A percentile compares a stretch with the other conserved stretches of the same genome.
These are phyloP conservation scores for Paspalum vaginatum DNA, from an alignment of 176 grass and related monocot genomes.

Conservation along the genomic window DNA sequence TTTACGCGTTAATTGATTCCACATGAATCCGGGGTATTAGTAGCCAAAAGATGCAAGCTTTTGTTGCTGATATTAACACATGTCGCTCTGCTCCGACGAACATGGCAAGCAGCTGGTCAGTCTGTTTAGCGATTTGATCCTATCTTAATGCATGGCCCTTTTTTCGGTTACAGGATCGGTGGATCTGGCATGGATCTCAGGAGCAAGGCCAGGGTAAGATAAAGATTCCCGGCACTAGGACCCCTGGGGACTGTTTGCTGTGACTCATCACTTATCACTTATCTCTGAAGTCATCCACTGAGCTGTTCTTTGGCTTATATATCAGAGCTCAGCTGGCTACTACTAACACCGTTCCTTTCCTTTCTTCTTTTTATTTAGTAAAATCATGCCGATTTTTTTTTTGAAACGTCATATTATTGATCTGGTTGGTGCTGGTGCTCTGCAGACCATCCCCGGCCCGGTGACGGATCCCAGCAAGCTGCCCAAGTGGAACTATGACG, in stretches of 20 bases:
- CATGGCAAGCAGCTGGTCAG: background rate
- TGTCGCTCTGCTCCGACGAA: constrained; percentile 1
- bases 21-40: background rate
- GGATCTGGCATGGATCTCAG: constrained; percentile 98
- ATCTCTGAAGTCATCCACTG: constrained; percentile 38
- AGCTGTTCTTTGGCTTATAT: constrained; percentile 41
- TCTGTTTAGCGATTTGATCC: constrained; percentile 4
- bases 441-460: constrained; percentile 72
- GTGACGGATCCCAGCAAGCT: constrained; percentile 82
- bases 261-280: constrained; percentile 30
- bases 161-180: constrained; percentile 74
- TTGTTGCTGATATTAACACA: background rate
- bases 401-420: background rate
- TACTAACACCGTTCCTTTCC: background rate
- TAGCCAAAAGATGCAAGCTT: background rate
- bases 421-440: constrained; percentile 21
- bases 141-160: background rate
- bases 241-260: constrained; percentile 31
- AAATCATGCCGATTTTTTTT: background rate
- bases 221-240: constrained; percentile 35
- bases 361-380: background rate
- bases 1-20: background rate
- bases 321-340: background rate
- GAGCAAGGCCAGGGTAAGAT: constrained; percentile 94
- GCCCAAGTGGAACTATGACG: constrained; percentile 99